Percentiles rank a stretch among this genome's conserved stretches.
Conservation (phyloP, 345 rosid genomes). For the Aquilaria yunnanensis region DNA sequence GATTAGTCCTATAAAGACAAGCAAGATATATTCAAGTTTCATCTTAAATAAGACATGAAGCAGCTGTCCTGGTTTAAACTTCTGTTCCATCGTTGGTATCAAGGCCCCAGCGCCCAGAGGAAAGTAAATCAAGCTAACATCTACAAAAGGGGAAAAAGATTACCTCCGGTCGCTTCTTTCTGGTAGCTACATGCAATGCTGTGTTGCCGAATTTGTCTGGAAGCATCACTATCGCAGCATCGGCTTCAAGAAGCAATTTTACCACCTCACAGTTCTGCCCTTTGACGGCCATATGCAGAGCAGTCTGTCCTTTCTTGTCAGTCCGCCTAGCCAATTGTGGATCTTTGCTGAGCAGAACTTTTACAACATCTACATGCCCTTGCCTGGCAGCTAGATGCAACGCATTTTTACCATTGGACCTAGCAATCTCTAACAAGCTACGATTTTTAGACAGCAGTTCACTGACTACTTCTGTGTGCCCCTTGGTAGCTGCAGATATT, state of each 20-base stretch:
- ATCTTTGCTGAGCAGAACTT: constrained; percentile 71
- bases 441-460: constrained; percentile 76
- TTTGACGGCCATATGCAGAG: constrained; percentile 94
- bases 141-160: background rate
- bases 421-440: constrained; percentile 61
- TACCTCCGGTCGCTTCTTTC: constrained; percentile 90
- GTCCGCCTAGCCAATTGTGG: constrained; percentile 82
- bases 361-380: constrained; percentile 75
- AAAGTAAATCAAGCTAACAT: background rate
- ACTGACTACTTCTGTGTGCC: constrained; percentile 80
- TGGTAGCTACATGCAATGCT: constrained; percentile 90
- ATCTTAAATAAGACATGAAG: no score
- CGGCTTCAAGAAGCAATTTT: constrained; percentile 79
- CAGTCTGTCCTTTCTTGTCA: constrained; percentile 95
- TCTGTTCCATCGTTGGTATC: no score
- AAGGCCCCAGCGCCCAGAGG: no score
- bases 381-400: constrained; percentile 90
- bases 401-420: constrained; percentile 86
- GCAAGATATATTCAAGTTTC: no score
- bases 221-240: constrained; percentile 93
- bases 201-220: constrained; percentile 92
- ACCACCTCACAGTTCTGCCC: constrained; percentile 91
- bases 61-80: no score
- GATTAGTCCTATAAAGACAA: background rate
- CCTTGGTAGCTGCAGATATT: constrained; percentile 82